A percentile compares a stretch with the other conserved stretches of the same genome.
phyloP scores from a whole-genome alignment of 345 rosid genomes.

The Citrus australasica region DNA sequence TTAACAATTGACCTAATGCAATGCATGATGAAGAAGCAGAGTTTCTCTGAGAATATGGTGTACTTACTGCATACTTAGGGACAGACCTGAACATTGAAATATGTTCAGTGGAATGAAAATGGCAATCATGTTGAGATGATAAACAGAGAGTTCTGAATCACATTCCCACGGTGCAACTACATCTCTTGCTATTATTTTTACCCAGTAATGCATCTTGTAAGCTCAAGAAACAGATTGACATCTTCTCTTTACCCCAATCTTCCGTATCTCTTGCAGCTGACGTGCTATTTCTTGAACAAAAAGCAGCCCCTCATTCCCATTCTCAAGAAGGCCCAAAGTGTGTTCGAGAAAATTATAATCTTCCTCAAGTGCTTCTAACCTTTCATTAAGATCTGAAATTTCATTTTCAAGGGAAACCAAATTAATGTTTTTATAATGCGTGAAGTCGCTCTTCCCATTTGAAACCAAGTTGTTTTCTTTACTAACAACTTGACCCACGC shows the following conservation, averaged over 20 bases:
- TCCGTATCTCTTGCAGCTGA: conserved; percentile 41
- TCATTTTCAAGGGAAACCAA: conserved; percentile 36
- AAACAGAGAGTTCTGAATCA: neutral
- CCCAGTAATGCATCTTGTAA: conserved; percentile 6
- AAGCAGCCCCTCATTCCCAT: conserved; percentile 35
- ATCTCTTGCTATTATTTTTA: conserved; percentile 9
- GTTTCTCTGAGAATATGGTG: neutral
- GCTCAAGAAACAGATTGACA: conserved; percentile 18
- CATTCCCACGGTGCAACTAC: neutral
- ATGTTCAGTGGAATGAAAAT: neutral
- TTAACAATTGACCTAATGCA: neutral
- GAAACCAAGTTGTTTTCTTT: conserved; percentile 2
- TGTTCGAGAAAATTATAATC: conserved; percentile 39
- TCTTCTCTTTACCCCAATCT: conserved; percentile 20
- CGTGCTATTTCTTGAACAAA: conserved; percentile 44
- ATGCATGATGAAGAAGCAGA: neutral
- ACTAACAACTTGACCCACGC: conserved; percentile 1
- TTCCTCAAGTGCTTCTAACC: conserved; percentile 51
- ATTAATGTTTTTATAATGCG: conserved; percentile 16
- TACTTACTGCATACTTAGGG: neutral
- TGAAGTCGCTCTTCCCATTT: conserved; percentile 1
- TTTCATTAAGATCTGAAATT: conserved; percentile 41
- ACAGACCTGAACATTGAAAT: neutral
- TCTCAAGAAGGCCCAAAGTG: conserved; percentile 37
- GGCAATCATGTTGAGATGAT: neutral